These are phyloP conservation scores for Acacia crassicarpa DNA, from an alignment of 306 rosid genomes.

Conservation along the genomic window DNA sequence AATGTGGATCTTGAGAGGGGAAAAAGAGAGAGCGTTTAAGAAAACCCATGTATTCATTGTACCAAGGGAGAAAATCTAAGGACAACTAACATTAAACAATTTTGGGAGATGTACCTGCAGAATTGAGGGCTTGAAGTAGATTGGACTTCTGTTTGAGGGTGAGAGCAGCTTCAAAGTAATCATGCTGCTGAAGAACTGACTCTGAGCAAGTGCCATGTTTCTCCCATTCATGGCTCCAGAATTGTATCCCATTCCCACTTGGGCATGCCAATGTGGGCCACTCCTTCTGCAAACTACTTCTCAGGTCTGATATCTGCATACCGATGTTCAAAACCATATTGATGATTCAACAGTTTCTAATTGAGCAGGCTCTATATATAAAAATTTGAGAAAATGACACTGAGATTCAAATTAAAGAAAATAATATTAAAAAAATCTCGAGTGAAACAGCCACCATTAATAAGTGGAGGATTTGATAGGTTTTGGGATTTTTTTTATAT, in stretches of 20 bases:
- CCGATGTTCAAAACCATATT: not conserved
- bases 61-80: not conserved
- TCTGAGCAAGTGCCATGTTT: slow-evolving; percentile 87
- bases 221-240: slow-evolving; percentile 79
- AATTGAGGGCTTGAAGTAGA: slow-evolving; percentile 55
- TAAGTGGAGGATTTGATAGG: no score
- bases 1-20: no score
- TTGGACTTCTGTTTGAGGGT: slow-evolving; percentile 44
- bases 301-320: slow-evolving; percentile 31
- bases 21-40: no score
- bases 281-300: slow-evolving; percentile 38
- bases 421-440: no score
- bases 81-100: not conserved
- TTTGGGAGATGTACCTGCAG: slow-evolving; percentile 40
- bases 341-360: not conserved
- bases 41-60: no score
- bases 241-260: slow-evolving; percentile 49
- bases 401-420: no score
- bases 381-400: no score
- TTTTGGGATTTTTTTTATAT: no score
- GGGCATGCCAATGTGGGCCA: slow-evolving; percentile 86
- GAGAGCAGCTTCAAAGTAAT: slow-evolving; percentile 60
- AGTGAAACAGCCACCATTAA: no score
- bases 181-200: slow-evolving; percentile 61
- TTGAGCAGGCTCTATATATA: not conserved